A percentile compares a stretch with the other conserved stretches of the same genome.
Conservation (phyloP, 208 protist species). For the Strigomonas galati region DNA sequence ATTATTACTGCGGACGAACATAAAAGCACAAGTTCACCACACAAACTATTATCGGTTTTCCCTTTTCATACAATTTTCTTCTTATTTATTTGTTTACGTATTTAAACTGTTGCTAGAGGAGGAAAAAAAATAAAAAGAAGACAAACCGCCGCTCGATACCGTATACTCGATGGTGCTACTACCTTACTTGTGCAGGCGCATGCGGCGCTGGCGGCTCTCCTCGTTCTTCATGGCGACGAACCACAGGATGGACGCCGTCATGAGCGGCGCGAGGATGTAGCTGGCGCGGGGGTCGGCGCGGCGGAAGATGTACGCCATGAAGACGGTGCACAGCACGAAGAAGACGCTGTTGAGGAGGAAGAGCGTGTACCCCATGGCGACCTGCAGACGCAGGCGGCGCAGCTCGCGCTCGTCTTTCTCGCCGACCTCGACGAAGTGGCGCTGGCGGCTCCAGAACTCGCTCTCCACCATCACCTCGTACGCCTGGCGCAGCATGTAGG, state of each 20-base stretch:
- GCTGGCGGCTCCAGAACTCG: constrained; percentile 88
- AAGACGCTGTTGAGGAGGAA: constrained; percentile 87
- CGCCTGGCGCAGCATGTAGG: constrained; percentile 78
- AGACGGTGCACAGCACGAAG: constrained; percentile 62
- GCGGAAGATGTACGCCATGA: constrained; percentile 86
- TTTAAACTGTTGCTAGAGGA: not conserved
- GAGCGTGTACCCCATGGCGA: constrained; percentile 70
- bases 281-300: constrained; percentile 74
- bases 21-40: not conserved
- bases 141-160: not conserved
- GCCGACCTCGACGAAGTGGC: constrained; percentile 73
- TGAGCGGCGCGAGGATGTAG: constrained; percentile 72
- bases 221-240: constrained; percentile 89
- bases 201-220: constrained; percentile 83
- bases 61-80: not conserved
- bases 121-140: constrained; percentile 2
- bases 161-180: no score
- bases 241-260: constrained; percentile 82
- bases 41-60: not conserved
- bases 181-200: constrained; percentile 74
- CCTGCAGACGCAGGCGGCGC: constrained; percentile 76
- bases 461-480: constrained; percentile 87
- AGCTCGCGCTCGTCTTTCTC: constrained; percentile 61
- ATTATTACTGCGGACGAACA: not conserved
- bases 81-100: not conserved